Evolutionary conservation across 139 green algal genomes (phyloP).

Genomic region (Zygnema cylindricum): DNA sequence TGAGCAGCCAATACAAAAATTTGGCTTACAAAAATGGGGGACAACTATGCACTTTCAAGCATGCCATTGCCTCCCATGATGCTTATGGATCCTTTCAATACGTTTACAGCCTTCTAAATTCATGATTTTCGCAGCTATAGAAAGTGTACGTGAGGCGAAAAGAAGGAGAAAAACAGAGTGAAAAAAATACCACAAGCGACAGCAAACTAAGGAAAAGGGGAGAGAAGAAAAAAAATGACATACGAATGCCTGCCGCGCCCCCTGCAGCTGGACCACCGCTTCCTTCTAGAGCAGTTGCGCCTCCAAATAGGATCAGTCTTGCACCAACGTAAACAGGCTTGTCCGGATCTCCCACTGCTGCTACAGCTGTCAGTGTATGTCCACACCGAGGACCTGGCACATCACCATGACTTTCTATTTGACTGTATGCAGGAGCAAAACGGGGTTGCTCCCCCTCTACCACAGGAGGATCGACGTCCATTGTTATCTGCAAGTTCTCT

Average conservation of each 20-base stretch:
- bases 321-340: conserved; percentile 37
- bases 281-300: conserved; percentile 54
- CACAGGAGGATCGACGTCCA: conserved; percentile 9
- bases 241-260: conserved; percentile 56
- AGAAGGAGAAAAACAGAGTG: too few relatives aligned
- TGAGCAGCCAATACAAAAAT: too few relatives aligned
- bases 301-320: conserved; percentile 56
- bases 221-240: too few relatives aligned
- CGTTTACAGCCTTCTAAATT: too few relatives aligned
- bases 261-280: conserved; percentile 35
- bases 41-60: too few relatives aligned
- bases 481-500: not conserved
- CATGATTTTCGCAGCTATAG: too few relatives aligned
- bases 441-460: conserved; percentile 30
- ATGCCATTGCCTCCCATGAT: too few relatives aligned
- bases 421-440: conserved; percentile 18
- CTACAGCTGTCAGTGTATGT: conserved; percentile 54
- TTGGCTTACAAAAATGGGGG: too few relatives aligned
- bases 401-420: conserved; percentile 16
- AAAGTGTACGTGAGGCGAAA: too few relatives aligned
- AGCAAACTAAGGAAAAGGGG: too few relatives aligned
- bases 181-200: too few relatives aligned
- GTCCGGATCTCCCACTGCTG: conserved; percentile 48
- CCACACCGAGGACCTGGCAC: conserved; percentile 41
- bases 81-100: too few relatives aligned